These are phyloP conservation scores for Cladosporium austrohemisphaericum DNA, from an alignment of 2,329 filamentous ascomycete genomes.

Conservation along the genomic window DNA sequence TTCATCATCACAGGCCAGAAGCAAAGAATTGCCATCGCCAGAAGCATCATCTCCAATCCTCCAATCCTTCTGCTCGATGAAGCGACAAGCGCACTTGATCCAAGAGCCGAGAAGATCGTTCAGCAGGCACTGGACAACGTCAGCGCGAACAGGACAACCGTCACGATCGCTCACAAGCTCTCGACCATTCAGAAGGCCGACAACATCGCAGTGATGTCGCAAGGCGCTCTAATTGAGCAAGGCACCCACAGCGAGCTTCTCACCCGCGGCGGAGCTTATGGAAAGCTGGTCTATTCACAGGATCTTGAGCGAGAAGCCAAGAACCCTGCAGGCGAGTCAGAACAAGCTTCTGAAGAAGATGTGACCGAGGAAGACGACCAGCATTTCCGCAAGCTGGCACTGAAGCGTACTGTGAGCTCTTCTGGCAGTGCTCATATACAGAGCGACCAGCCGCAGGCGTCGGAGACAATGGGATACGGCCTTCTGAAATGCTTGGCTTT, in stretches of 20 bases:
- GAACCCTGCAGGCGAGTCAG: constrained; percentile 23
- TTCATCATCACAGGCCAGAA: constrained; percentile 22
- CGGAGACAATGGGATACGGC: constrained; percentile 29
- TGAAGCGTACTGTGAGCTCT: constrained; percentile 7
- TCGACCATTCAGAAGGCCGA: constrained; percentile 44
- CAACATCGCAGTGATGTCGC: constrained; percentile 45
- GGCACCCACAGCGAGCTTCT: constrained; percentile 42
- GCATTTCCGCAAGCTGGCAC: constrained; percentile 9
- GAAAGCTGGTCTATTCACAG: constrained; percentile 45
- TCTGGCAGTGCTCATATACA: neutral
- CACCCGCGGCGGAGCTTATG: constrained; percentile 37
- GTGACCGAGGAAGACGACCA: constrained; percentile 32
- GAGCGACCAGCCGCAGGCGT: constrained; percentile 16
- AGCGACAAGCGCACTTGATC: constrained; percentile 37
- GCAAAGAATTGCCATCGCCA: constrained; percentile 36
- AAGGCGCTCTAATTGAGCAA: constrained; percentile 43
- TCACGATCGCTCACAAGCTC: constrained; percentile 44
- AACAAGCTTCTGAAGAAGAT: constrained; percentile 28
- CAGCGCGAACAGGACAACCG: constrained; percentile 31
- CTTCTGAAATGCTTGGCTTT: constrained; percentile 36
- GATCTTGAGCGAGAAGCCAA: constrained; percentile 35
- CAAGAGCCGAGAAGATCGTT: constrained; percentile 32
- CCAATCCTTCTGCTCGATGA: constrained; percentile 36
- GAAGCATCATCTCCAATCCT: constrained; percentile 35
- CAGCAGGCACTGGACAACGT: constrained; percentile 34